Base-by-base conservation (phyloP, 148 eudicot species). In the Vaccinium corymbosum region DNA sequence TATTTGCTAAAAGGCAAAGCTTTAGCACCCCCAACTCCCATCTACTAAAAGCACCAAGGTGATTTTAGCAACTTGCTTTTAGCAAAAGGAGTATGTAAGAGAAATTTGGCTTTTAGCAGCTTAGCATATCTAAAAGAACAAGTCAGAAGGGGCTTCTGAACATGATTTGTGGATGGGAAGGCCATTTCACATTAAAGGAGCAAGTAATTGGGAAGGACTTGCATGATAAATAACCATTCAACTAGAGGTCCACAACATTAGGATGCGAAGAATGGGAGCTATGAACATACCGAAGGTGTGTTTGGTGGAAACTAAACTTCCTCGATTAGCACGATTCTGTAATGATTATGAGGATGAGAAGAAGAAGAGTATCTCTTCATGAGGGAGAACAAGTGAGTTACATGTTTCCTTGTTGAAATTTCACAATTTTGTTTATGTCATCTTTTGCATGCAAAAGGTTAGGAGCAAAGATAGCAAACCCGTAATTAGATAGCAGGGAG, bases 281-380 rank as follows among this genome's bases (percentile, higher is more conserved):
- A 74, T 46, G 11, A 46, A 42, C 77, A 15, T 73, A 38, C 22
- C 5, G 5, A 72, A 42, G 77, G 12, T 35, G 50, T 6, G 77
- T 73, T 29, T 10, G 25, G 74, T 22, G 19, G 77, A 19, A 7
- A 19, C 38, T 73, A 42, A 42, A 74, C 78, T 74, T 38, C 78
- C 3, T 7, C 19, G n/a, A 42, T 6, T 42, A 74, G 22, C 52
- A 12, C 11, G 10, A 19, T 38, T 73, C 48, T 6, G 51, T 35
- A 46, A 48, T 74, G 78, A 72, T 72, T 7, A 72, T 17, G 20
- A 72, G 76, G 76, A 72, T 72, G 76, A 38, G 76, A 35, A 72
- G 10, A 32, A 72, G 76, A 13, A 38, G 76, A 32, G 48, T 72
- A 38, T 35, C 49, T 35, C 48, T 72, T 35, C 46, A 35, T 32